Evolutionary conservation across 1,139 yeast genomes (phyloP).

Genomic region (Scheffersomyces quercinus): DNA sequence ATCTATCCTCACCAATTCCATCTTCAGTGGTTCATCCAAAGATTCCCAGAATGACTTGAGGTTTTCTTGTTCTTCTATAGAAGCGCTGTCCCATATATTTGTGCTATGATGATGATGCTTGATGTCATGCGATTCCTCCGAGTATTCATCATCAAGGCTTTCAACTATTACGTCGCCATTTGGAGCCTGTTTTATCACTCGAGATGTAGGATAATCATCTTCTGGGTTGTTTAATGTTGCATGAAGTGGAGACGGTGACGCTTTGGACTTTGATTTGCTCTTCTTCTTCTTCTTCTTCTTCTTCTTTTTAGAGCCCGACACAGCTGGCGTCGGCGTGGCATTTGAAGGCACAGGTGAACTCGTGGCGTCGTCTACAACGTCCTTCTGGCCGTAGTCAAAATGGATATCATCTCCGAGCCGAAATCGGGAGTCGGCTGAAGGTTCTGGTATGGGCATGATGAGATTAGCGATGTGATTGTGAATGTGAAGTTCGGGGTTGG

Average conservation of each 20-base stretch:
- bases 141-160: constrained; percentile 33
- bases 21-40: constrained; percentile 59
- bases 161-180: constrained; percentile 76
- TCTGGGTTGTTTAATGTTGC: constrained; percentile 57
- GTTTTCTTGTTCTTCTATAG: constrained; percentile 59
- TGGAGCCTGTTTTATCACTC: constrained; percentile 71
- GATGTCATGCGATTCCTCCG: constrained; percentile 13
- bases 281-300: constrained; percentile 34
- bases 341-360: constrained; percentile 3
- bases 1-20: constrained; percentile 64
- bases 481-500: too few relatives aligned
- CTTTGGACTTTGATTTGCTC: constrained; percentile 10
- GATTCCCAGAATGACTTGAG: constrained; percentile 72
- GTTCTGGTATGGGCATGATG: too few relatives aligned
- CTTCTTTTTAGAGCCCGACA: constrained; percentile 24
- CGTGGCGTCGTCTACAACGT: constrained; percentile 1
- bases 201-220: constrained; percentile 67
- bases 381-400: constrained; percentile 47
- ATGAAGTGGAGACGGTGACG: constrained; percentile 8
- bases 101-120: constrained; percentile 14
- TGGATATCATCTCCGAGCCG: constrained; percentile 55
- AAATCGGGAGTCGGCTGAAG: background rate
- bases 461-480: too few relatives aligned
- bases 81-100: constrained; percentile 59
- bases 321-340: constrained; percentile 3